Evolutionary conservation across 2,329 filamentous ascomycete species (phyloP).

Genomic region (Pestalotiopsis sp.): DNA sequence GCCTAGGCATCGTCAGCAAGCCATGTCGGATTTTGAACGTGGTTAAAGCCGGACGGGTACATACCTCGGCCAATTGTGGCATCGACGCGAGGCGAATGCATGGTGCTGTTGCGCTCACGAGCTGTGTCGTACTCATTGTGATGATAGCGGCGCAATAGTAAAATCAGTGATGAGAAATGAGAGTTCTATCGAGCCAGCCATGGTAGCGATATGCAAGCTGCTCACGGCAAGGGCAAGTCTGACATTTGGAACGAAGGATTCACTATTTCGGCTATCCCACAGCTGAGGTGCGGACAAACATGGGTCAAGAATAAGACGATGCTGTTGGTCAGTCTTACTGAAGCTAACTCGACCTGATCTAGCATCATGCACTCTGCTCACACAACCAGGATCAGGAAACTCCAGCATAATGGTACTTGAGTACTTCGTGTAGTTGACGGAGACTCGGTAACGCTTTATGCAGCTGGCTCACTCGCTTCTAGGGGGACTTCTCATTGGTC

Average conservation of each 20-base stretch:
- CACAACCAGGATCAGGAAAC: conserved; percentile 16
- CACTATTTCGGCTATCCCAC: background rate
- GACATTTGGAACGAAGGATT: conserved; percentile 13
- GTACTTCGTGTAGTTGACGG: conserved; percentile 1
- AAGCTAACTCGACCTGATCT: conserved; percentile 19
- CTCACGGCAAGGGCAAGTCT: conserved; percentile 19
- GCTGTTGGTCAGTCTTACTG: background rate
- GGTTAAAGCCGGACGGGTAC: conserved; percentile 17
- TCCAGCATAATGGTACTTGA: conserved; percentile 8
- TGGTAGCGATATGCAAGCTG: conserved; percentile 21
- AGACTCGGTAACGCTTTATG: conserved; percentile 19
- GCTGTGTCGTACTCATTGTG: conserved; percentile 24
- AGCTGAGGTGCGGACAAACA: conserved; percentile 15
- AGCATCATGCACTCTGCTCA: conserved; percentile 38
- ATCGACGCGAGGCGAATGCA: conserved; percentile 32
- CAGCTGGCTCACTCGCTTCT: conserved; percentile 27
- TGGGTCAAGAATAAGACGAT: background rate
- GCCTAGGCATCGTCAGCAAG: conserved; percentile 35
- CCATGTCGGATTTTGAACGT: conserved; percentile 16
- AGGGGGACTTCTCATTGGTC: conserved; percentile 18
- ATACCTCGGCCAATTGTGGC: conserved; percentile 40
- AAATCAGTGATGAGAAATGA: conserved; percentile 12
- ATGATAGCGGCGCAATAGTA: conserved; percentile 12
- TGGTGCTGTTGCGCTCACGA: conserved; percentile 18
- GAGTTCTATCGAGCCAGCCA: conserved; percentile 10